Conservation (phyloP, 495 filamentous ascomycete genomes). For the Paragyromitra xinjiangensis region DNA sequence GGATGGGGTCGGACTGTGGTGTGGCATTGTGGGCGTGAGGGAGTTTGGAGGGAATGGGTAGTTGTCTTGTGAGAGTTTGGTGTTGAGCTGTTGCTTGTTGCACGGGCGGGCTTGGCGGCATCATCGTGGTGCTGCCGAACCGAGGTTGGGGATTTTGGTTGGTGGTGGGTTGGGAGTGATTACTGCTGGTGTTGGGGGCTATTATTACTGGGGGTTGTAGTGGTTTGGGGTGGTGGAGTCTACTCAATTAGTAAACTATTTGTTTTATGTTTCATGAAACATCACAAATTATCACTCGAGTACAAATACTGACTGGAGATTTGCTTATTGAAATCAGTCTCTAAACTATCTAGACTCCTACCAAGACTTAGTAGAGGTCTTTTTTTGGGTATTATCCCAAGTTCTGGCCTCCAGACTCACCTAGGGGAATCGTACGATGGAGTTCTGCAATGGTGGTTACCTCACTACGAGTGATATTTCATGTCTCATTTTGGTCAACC, state of each 20-base stretch:
- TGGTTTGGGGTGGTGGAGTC: neutral
- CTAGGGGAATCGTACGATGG: too few species aligned
- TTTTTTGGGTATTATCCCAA: too few species aligned
- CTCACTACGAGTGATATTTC: too few species aligned
- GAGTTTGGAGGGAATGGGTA: neutral
- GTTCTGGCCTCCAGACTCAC: too few species aligned
- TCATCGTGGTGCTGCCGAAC: neutral
- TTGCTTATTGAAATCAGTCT: neutral
- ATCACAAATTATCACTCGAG: slow-evolving; percentile 7
- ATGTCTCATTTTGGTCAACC: too few species aligned
- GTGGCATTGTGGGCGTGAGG: slow-evolving; percentile 24
- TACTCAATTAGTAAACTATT: neutral
- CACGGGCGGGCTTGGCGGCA: slow-evolving; percentile 23
- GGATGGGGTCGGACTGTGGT: slow-evolving; percentile 63
- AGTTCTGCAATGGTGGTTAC: too few species aligned
- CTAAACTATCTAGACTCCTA: neutral
- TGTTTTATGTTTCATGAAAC: neutral
- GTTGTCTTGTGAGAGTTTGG: slow-evolving; percentile 5
- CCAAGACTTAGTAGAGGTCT: neutral
- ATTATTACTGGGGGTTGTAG: neutral
- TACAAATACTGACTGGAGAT: neutral
- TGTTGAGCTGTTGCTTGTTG: neutral
- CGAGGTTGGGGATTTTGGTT: neutral
- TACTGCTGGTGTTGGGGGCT: neutral
- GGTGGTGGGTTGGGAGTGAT: neutral